Evolutionary conservation across 805 yeast genomes (phyloP).

Genomic region (Saccharomycopsis schoenii): DNA sequence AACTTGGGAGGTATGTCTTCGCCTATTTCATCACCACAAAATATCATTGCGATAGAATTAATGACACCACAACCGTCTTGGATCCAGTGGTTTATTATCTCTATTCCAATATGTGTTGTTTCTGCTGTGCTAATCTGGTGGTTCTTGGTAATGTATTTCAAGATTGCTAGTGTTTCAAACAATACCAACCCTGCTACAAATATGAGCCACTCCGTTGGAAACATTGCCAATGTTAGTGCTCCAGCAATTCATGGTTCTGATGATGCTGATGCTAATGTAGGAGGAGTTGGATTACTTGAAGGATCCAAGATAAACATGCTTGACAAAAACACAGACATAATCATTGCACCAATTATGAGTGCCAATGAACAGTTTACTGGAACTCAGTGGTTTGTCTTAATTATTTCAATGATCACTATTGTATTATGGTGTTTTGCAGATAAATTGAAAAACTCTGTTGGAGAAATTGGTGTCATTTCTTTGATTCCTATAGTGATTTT

Average conservation of each 20-base stretch:
- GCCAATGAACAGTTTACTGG: conserved; percentile 51
- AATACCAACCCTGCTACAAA: conserved; percentile 8
- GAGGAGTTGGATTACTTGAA: neutral
- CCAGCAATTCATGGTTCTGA: neutral
- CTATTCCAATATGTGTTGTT: conserved; percentile 67
- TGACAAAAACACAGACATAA: neutral
- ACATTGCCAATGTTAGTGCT: neutral
- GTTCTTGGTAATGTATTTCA: conserved; percentile 56
- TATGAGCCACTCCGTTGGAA: neutral
- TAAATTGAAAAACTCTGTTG: conserved; percentile 59
- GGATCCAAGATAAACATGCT: neutral
- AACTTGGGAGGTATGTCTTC: conserved; percentile 96
- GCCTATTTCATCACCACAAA: conserved; percentile 96
- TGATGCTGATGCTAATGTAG: neutral
- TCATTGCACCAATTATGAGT: neutral
- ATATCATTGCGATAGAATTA: conserved; percentile 77
- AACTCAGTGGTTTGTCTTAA: conserved; percentile 65
- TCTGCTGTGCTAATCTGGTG: conserved; percentile 65
- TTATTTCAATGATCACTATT: conserved; percentile 63
- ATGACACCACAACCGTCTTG: conserved; percentile 70
- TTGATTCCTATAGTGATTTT: conserved; percentile 75
- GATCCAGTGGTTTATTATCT: conserved; percentile 88
- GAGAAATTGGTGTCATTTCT: conserved; percentile 94
- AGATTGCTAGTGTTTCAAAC: conserved; percentile 28
- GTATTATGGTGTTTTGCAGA: conserved; percentile 84